Base-by-base conservation (phyloP, 2,329 filamentous ascomycete genomes). In the Nannizziopsis barbatae region DNA sequence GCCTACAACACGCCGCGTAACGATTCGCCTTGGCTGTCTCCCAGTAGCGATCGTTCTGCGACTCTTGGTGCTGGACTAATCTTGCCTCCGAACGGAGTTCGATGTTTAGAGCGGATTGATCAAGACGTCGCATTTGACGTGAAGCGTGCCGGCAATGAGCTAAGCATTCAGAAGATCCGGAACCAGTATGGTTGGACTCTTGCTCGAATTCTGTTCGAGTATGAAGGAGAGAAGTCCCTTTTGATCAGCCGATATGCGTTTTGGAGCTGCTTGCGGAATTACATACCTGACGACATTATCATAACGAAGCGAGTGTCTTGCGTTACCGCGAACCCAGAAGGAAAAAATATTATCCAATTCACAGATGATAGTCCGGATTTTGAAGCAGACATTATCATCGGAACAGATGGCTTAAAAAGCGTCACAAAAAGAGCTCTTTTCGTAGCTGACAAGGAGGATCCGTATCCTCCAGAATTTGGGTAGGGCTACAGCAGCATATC, bases 351-450 rank as follows among this genome's bases (percentile, higher is more conserved):
- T 6, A 52, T 68, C 8, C 51, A 52, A 2, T 70, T 71, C 51
- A 56, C 52, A 1, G 66, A 69, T 51, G 61, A 57, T 1, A 64
- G 58, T 44, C 14, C 53, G 0, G 53, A 63, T 12, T 55, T 57
- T 8, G 58, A 65, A 38, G 67, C 62, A 5, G 69, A 71, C 57
- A 55, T 72, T 18, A 58, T 71, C 1, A 63, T 71, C 43, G 68
- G 69, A 4, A 65, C 68, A 0, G 69, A 71, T 55, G 69, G 69
- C 0, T 43, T 71, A 12, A 62, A 62, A 42, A 67, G 66, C 41
- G 60, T 57, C 0, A 59, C 60, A 2, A 66, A 64, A 48, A 60
- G 51, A 32, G 62, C 62, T 0, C 52, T 73, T 17, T 69, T 72
- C 42, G 58, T 58, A 0, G 58, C 61, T 9, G 52, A 50, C 1